These are phyloP conservation scores for Styphnolobium japonicum DNA, from an alignment of 306 rosid genomes.

Conservation along the genomic window DNA sequence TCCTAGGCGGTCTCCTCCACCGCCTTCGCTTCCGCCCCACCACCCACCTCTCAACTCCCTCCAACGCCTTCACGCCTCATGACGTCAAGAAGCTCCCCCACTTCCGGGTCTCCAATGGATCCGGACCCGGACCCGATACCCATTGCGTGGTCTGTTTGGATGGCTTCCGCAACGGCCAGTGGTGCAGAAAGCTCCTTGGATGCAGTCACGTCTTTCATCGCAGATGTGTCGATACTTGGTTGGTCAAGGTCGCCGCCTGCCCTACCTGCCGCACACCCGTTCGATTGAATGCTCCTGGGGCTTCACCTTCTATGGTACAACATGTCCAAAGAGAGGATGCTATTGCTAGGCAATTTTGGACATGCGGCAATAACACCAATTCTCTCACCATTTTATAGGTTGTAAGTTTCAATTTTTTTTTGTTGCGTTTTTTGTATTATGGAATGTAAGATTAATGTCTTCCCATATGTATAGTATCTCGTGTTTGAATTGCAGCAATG, in stretches of 20 bases:
- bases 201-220: constrained; percentile 77
- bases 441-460: background rate
- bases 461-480: background rate
- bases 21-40: constrained; percentile 50
- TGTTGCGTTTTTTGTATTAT: constrained; percentile 22
- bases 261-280: constrained; percentile 82
- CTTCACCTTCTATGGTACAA: background rate
- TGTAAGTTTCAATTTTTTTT: constrained; percentile 31
- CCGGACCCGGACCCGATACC: constrained; percentile 27
- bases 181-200: constrained; percentile 65
- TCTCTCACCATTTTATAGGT: constrained; percentile 38
- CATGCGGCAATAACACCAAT: background rate
- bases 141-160: constrained; percentile 80
- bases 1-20: constrained; percentile 59
- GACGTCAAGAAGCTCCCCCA: constrained; percentile 59
- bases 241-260: constrained; percentile 67
- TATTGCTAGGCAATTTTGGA: constrained; percentile 25
- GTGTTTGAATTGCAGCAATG: background rate
- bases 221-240: constrained; percentile 77
- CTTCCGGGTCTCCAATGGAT: constrained; percentile 37
- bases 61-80: constrained; percentile 36
- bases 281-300: constrained; percentile 28
- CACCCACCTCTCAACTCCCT: constrained; percentile 7
- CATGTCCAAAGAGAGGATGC: constrained; percentile 25
- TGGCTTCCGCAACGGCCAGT: constrained; percentile 56